These are phyloP conservation scores for Cladophialophora exuberans DNA, from an alignment of 2,329 filamentous ascomycete genomes.

Conservation along the genomic window DNA sequence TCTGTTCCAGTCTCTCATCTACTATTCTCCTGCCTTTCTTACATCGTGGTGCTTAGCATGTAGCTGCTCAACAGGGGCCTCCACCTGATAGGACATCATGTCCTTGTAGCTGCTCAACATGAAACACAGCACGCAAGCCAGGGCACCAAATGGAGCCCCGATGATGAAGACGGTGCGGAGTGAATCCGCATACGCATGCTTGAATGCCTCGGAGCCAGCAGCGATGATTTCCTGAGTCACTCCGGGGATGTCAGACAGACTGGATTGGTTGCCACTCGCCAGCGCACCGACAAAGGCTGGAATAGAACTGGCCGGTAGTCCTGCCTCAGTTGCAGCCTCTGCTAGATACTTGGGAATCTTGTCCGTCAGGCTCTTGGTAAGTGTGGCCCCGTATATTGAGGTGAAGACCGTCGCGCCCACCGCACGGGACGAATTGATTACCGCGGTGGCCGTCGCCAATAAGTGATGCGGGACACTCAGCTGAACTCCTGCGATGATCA, in stretches of 20 bases:
- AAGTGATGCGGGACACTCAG: conserved; percentile 27
- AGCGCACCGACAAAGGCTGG: conserved; percentile 22
- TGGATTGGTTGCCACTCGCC: conserved; percentile 20
- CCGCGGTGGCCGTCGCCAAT: conserved; percentile 29
- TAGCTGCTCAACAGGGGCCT: conserved; percentile 30
- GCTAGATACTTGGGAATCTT: conserved; percentile 24
- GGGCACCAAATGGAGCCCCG: conserved; percentile 23
- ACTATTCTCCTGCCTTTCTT: too few species aligned
- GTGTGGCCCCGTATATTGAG: conserved; percentile 25
- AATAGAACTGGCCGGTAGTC: conserved; percentile 21
- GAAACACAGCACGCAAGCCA: conserved; percentile 26
- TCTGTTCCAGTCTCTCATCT: too few species aligned
- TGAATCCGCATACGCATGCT: conserved; percentile 29
- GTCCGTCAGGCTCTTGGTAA: conserved; percentile 16
- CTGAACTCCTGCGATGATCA: conserved; percentile 29
- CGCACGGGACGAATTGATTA: conserved; percentile 28
- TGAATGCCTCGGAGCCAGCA: conserved; percentile 13
- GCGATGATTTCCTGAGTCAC: conserved; percentile 20
- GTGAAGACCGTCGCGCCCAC: conserved; percentile 29
- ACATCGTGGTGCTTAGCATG: too few species aligned
- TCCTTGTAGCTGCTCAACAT: conserved; percentile 27
- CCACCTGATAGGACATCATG: conserved; percentile 30
- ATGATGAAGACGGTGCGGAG: conserved; percentile 28
- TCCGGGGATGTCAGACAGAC: conserved; percentile 14
- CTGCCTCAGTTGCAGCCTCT: conserved; percentile 18